A percentile compares a stretch with the other conserved stretches of the same genome.
phyloP scores from a whole-genome alignment of 2,329 filamentous ascomycete species.

The Fusarium protoensiforme region DNA sequence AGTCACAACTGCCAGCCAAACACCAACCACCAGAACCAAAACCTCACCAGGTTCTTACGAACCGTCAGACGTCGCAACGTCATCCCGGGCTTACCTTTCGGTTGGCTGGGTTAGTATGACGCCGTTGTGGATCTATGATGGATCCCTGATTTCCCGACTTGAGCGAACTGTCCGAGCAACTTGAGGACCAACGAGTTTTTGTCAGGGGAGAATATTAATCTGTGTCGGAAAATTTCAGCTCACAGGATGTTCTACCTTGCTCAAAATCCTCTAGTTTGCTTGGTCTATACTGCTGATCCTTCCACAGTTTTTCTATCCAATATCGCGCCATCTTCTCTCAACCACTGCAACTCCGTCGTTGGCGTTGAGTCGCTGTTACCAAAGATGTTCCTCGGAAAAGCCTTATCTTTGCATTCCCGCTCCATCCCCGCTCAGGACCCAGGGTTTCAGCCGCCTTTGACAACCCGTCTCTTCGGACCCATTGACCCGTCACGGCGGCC shows the following conservation, averaged over 20 bases:
- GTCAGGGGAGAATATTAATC: neutral
- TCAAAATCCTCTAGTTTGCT: neutral
- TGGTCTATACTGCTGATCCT: neutral
- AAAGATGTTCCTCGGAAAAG: neutral
- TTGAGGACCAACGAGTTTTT: neutral
- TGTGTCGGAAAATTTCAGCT: neutral
- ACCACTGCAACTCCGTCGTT: neutral
- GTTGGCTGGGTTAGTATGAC: slow-evolving; percentile 33
- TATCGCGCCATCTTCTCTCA: neutral
- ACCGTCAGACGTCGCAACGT: neutral
- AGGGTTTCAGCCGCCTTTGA: neutral
- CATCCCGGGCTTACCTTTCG: slow-evolving; percentile 24
- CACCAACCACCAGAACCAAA: neutral
- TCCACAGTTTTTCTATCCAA: neutral
- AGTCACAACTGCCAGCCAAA: neutral
- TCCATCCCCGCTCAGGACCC: slow-evolving; percentile 6
- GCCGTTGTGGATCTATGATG: slow-evolving; percentile 34
- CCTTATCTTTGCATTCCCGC: neutral
- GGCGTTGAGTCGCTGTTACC: neutral
- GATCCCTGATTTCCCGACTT: slow-evolving; percentile 25
- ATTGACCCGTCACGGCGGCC: slow-evolving; percentile 9
- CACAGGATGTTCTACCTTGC: neutral
- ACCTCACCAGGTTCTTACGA: neutral
- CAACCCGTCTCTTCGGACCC: slow-evolving; percentile 10
- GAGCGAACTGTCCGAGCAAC: slow-evolving; percentile 12